phyloP scores from a whole-genome alignment of 169 alveolate genomes.

The Plasmodium gaboni region DNA sequence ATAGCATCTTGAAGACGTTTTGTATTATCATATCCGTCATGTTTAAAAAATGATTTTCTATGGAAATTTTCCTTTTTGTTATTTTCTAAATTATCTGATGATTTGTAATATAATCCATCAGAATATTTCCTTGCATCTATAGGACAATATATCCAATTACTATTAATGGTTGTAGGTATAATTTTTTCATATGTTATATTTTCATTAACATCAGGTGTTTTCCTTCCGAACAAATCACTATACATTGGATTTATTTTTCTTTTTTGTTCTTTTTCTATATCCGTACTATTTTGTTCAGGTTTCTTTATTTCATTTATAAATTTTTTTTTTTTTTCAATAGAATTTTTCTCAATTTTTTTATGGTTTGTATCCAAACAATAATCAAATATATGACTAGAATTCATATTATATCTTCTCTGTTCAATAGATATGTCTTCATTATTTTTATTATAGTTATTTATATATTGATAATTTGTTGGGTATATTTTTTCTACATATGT shows the following conservation, averaged over 20 bases:
- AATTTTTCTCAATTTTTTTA: background rate
- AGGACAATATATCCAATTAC: constrained; percentile 67
- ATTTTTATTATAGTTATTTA: constrained; percentile 62
- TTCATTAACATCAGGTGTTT: constrained; percentile 61
- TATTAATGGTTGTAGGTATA: constrained; percentile 55
- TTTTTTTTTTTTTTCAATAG: background rate
- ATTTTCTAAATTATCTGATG: constrained; percentile 30
- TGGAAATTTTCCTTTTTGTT: constrained; percentile 42
- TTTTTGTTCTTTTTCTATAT: constrained; percentile 47
- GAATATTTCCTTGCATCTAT: constrained; percentile 27
- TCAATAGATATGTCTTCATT: constrained; percentile 52
- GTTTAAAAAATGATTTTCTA: constrained; percentile 45
- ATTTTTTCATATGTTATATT: constrained; percentile 38
- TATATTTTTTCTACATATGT: constrained; percentile 42
- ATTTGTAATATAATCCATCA: background rate
- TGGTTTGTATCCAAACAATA: constrained; percentile 23
- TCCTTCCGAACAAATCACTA: constrained; percentile 74
- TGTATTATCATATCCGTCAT: constrained; percentile 59
- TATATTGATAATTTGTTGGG: constrained; percentile 70
- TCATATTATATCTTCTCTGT: constrained; percentile 61
- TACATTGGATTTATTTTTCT: constrained; percentile 69
- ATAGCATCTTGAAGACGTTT: constrained; percentile 62
- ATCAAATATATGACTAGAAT: constrained; percentile 76
- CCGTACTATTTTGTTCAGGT: background rate
- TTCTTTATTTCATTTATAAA: background rate